Evolutionary conservation across 1,139 yeast genomes (phyloP), one percentile per base, ranked within the genome.

Genomic region (Saccharomycopsis phalli): DNA sequence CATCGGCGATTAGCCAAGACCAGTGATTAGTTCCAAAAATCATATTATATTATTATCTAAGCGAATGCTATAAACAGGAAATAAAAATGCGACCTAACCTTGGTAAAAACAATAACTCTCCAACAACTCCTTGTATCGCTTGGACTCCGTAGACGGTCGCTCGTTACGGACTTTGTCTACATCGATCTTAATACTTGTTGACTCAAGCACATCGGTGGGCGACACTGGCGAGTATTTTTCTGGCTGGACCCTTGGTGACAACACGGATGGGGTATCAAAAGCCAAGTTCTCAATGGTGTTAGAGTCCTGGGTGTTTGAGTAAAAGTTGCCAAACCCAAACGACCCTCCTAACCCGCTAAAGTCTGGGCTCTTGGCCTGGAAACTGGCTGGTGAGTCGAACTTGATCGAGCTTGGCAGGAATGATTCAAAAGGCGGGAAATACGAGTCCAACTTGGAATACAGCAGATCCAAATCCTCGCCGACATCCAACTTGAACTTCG

Each of bases 51-150:
- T n/a, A n/a, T n/a, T n/a, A 26, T 26, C 29, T 26, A 26, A 26
- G 14, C 29, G 29, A 26, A 26, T 26, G 29, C 29, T 26, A 14
- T 26, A 26, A 26, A 26, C 25, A 22, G 25, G 8, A 22, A 7
- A 7, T 22, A 10, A 22, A 6, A 22, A 22, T 22, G 25, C 6
- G 10, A 22, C 10, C 25, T 22, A 26, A 6, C 62, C 54, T 39
- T 63, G 55, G 53, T 66, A 81, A 53, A 83, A 83, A 55, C 94
- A 83, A 58, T 79, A 83, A 44, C 76, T 75, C 47, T 81, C 79
- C 48, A 83, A 62, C 33, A 83, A 61, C 49, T 78, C 81, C 53
- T 76, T 75, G 56, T 83, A 83, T 1, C 79, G 66, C 47, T 71
- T 66, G 4, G 86, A 72, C 53, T 76, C 73, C 53, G 77, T 60